These are phyloP conservation scores for Mycena citricolor DNA, from an alignment of 1,284 basidiomycete genomes.

Conservation along the genomic window DNA sequence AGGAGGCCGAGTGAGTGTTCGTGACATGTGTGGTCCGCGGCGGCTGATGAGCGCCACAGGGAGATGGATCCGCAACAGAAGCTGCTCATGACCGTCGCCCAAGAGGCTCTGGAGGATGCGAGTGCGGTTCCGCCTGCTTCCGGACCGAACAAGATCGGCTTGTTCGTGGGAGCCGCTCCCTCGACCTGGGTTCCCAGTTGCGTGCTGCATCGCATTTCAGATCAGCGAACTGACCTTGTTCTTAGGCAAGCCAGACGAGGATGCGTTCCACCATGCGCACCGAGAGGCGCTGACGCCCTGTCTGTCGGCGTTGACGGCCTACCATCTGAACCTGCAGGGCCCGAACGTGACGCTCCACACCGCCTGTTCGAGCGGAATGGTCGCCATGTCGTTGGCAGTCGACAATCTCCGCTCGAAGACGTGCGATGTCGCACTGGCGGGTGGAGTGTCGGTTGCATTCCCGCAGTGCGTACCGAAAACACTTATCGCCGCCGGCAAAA, in stretches of 20 bases:
- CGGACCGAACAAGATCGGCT: not conserved
- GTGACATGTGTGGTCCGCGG: no score
- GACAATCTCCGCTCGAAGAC: not conserved
- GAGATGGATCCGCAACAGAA: slow-evolving; percentile 1
- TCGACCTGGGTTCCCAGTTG: not conserved
- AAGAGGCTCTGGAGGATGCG: slow-evolving; percentile 1
- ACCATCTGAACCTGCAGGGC: slow-evolving; percentile 3
- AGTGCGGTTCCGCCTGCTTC: not conserved
- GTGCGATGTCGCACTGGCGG: not conserved
- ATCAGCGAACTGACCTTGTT: not conserved
- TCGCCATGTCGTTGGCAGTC: slow-evolving; percentile 1
- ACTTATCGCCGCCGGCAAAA: not conserved
- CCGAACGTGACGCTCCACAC: slow-evolving; percentile 1
- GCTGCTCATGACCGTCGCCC: not conserved
- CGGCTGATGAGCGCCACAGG: no score
- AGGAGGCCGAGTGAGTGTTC: not conserved
- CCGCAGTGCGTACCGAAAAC: not conserved
- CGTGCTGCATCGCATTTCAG: not conserved
- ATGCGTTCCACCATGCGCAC: not conserved
- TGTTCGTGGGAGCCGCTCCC: not conserved
- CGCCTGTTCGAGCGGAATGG: slow-evolving; percentile 1
- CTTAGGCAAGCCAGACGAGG: not conserved
- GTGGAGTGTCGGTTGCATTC: not conserved
- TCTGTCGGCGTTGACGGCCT: not conserved
- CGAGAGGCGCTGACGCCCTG: not conserved